Evolutionary conservation across 371 early-diverging fungal genomes (phyloP).

Genomic region (Cokeromyces recurvatus): DNA sequence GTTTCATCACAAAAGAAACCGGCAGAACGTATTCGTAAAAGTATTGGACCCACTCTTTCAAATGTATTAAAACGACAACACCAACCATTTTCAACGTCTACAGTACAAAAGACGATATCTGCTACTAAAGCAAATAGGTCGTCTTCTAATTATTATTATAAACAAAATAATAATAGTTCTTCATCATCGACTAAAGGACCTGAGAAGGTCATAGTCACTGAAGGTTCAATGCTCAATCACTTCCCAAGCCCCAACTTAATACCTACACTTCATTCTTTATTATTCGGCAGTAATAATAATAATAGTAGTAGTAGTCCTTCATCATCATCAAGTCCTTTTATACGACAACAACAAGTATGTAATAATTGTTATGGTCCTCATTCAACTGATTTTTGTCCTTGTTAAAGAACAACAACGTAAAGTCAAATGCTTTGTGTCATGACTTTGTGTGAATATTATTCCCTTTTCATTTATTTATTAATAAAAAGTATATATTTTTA

Average conservation of each 20-base stretch:
- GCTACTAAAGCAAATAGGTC: constrained; percentile 12
- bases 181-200: neutral
- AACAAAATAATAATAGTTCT: constrained; percentile 1
- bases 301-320: too few species aligned
- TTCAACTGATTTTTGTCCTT: constrained; percentile 46
- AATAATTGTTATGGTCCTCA: constrained; percentile 48
- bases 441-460: too few species aligned
- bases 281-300: constrained; percentile 20
- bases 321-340: too few species aligned
- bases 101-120: constrained; percentile 5
- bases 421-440: too few species aligned
- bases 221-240: constrained; percentile 30
- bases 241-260: constrained; percentile 48
- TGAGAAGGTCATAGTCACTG: constrained; percentile 31
- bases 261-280: constrained; percentile 39
- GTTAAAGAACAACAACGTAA: constrained; percentile 18
- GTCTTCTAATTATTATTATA: constrained; percentile 4
- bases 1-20: constrained; percentile 23
- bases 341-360: too few species aligned
- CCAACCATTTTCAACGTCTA: constrained; percentile 16
- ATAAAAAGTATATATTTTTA: too few species aligned
- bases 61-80: constrained; percentile 30
- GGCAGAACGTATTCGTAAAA: constrained; percentile 32
- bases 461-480: too few species aligned
- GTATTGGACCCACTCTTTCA: constrained; percentile 30